Base-by-base conservation (phyloP, 192 early-diverging fungal species). In the Rhizophagus prolifer region DNA sequence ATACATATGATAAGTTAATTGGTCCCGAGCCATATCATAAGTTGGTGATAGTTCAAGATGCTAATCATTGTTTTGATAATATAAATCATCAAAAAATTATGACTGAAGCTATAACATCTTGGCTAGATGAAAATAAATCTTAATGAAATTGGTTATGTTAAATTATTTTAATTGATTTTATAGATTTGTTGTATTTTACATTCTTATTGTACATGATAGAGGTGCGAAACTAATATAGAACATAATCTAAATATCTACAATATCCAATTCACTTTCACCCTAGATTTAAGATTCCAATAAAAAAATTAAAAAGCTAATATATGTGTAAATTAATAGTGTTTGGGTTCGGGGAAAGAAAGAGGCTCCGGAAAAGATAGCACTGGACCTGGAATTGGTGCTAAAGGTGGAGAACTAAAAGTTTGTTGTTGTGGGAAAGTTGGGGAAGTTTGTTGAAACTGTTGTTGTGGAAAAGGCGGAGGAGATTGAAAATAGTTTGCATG, bases 1-100 rank as follows among this genome's bases (percentile, higher is more conserved):
- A 87, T 65, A 79, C 79, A 25, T 87, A 85, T 72, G 80, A 87
- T 65, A 58, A 79, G 28, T 38, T 80, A 21, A 78, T 89, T 34
- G 71, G 76, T 21, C 64, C 62, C 25, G 50, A 69, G 28, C 64
- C 62, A 30, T 58, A 69, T 30, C 72, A 80, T 65, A 41, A 72
- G 38, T 28, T 77, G 3, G 34, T 74, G 16, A 67, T 81, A 10
- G 66, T 81, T 25, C 41, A 70, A 21, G 76, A 44, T 23, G 80
- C 76, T 5, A 60, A 41, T 0, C 80, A 81, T 73, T 2, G 16
- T 31, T 73, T 12, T 41, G 23, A 28, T 23, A 70, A 41, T 26
- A 31, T 7, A 19, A 38, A 70, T 5, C 23, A 46, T 13, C 21
- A 46, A 14, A 70, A 46, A 47, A 28, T 38, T 47, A 3, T 70